Evolutionary conservation across 495 filamentous ascomycete species (phyloP).

Genomic region (Amphirosellinia nigrospora): DNA sequence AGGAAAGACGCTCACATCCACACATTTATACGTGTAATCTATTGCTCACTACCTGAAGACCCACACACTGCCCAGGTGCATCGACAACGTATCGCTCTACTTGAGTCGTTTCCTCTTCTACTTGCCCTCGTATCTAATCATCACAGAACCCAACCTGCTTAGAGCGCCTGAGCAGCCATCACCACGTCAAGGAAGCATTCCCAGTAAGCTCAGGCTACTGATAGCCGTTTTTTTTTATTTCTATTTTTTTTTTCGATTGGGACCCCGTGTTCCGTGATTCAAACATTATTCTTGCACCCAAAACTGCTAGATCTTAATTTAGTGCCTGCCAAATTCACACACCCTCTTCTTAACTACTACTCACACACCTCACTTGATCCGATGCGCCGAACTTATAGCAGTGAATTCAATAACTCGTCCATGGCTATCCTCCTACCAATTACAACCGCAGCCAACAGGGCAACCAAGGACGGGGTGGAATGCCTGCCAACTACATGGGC

Average conservation of each 20-base stretch:
- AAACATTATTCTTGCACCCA: neutral
- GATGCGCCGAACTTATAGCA: constrained; percentile 76
- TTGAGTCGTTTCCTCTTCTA: neutral
- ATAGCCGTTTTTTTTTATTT: too few species aligned
- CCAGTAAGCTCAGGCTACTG: neutral
- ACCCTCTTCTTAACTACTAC: neutral
- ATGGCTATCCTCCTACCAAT: constrained; percentile 67
- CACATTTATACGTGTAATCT: neutral
- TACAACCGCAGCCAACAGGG: constrained; percentile 63
- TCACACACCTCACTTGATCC: constrained; percentile 26
- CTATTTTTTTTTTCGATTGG: too few species aligned
- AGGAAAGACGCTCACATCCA: neutral
- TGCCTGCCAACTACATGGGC: constrained; percentile 66
- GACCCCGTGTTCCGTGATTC: neutral
- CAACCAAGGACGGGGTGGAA: constrained; percentile 69
- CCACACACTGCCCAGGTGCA: neutral
- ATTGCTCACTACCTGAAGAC: too few species aligned
- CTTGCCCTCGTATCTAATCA: neutral
- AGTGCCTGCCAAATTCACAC: neutral
- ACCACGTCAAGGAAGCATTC: neutral
- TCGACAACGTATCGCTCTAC: neutral
- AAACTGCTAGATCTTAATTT: too few species aligned
- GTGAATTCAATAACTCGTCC: constrained; percentile 63
- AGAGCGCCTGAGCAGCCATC: too few species aligned
- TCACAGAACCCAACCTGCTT: neutral